Base-by-base conservation (phyloP, 2,329 filamentous ascomycete genomes). In the Juglanconis sp. region DNA sequence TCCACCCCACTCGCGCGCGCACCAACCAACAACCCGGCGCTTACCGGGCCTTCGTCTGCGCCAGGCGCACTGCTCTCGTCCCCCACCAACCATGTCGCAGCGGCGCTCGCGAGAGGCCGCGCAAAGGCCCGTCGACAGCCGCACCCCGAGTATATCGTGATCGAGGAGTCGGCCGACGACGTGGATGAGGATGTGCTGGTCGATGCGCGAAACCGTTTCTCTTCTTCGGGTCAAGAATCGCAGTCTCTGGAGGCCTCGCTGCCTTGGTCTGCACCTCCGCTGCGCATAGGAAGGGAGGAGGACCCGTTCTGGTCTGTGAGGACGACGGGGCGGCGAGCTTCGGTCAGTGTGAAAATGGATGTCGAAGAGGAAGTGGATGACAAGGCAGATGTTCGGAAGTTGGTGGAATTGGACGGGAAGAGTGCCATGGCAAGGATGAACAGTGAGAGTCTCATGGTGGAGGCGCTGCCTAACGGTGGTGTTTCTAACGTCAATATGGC, bases 221-320 rank as follows among this genome's bases (percentile, higher is more conserved):
- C 57, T 4, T 5, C 36, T 10, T 51, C 54, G 9, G 15, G 4
- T 5, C 38, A 42, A 9, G 11, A 35, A 17, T 24, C 38, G 30
- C 6, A 13, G 31, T 40, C 47, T 6, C n/a, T 34, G 1, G 52
- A 55, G n/a, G 38, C 46, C 1, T 57, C 49, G 10, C 44, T 61
- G 38, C 61, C 57, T 3, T 63, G 61, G 61, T 52, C 53, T 31
- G 50, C 46, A 34, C 61, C 61, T 11, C 57, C 61, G 1, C 47
- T 63, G 17, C 57, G 57, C 4, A 53, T 53, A 34, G 40, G 17
- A 13, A 36, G 40, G 8, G 46, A 46, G 34, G 60, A 48, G 24
- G 46, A n/a, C 17, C 40, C 30, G 4, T 38, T 46, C 4, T 53
- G 34, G 40, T 8, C 38, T 38, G 36, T 44, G 4, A 17, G 53